Evolutionary conservation across 331 rosid species (phyloP), one percentile per base, ranked within the genome.

Genomic region (Quercus tomentella): DNA sequence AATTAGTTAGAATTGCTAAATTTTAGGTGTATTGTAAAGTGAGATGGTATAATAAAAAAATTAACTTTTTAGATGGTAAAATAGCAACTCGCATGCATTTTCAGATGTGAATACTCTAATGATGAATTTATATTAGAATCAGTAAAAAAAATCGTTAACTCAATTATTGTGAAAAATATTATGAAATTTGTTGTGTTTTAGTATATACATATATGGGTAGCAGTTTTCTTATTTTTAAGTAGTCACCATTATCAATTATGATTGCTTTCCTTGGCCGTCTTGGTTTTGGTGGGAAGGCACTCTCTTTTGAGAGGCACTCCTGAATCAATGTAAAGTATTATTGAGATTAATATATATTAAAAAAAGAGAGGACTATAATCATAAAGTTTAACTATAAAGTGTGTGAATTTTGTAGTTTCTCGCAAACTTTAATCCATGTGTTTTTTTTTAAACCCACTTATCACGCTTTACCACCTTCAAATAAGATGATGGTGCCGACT

Each of bases 251-350:
- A 4, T n/a, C 58, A 78, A 52, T 81, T 18, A 85, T 54, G 79
- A 31, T 85, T 82, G 77, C 86, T 78, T 72, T 73, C 77, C 81
- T 81, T 82, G 43, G 72, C 77, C 77, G 76, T 63, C 45, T 31
- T 63, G 5, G n/a, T 63, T 78, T 55, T 62, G 81, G 75, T 74
- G 72, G 63, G 4, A 18, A 72, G 73, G 49, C 74, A 20, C 57
- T 18, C 56, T 84, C 70, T 57, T 72, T 10, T 55, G 80, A 80
- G 73, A 68, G 73, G 72, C 68, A 79, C 82, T n/a, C 56, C 56
- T 80, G 45, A 41, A 71, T 31, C 54, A 45, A 37, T 61, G 18
- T 49, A 49, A 41, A 9, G 14, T 49, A 14, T 1, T 49, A 49
- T 49, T 3, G 55, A 49, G 16, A 49, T 49, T 14, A 49, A 49